Evolutionary conservation across 1,284 basidiomycete species (phyloP).

Genomic region (Tylopilus sp.): DNA sequence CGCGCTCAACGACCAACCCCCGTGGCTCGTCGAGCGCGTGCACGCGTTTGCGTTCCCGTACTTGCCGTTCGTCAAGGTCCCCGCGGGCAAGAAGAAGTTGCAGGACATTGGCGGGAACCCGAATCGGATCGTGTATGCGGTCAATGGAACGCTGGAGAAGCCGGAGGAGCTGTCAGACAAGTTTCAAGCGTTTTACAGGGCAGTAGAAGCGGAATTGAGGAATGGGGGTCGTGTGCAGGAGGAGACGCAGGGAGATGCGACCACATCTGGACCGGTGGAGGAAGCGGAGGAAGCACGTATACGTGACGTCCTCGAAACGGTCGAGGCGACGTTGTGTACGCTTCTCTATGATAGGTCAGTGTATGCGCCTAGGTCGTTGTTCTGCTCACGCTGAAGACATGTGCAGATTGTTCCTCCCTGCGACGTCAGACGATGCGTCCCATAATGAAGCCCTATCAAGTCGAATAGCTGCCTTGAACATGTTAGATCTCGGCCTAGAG

Average conservation of each 20-base stretch:
- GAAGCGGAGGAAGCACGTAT: conserved; percentile 42
- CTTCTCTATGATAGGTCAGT: conserved; percentile 62
- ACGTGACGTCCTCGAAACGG: conserved; percentile 61
- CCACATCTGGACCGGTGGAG: no score
- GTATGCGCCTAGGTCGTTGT: no score
- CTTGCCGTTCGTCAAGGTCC: conserved; percentile 50
- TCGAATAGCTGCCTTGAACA: conserved; percentile 86
- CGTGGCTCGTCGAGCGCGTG: conserved; percentile 67
- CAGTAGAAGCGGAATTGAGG: conserved; percentile 54
- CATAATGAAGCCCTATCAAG: conserved; percentile 88
- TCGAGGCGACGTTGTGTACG: conserved; percentile 69
- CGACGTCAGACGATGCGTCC: conserved; percentile 73
- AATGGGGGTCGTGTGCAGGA: conserved; percentile 18
- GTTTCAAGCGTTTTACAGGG: conserved; percentile 75
- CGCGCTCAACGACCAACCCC: conserved; percentile 45
- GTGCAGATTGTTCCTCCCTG: conserved; percentile 59
- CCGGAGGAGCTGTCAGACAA: conserved; percentile 55
- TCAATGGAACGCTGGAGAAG: conserved; percentile 40
- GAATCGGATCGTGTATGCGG: conserved; percentile 33
- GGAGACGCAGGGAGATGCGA: not conserved
- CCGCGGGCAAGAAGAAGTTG: conserved; percentile 30
- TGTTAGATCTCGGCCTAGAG: conserved; percentile 81
- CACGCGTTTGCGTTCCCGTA: conserved; percentile 50
- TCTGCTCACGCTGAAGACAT: not conserved
- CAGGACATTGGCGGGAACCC: conserved; percentile 32